Base-by-base conservation (phyloP, 768 basidiomycete species). In the Agaricus subrufescens region DNA sequence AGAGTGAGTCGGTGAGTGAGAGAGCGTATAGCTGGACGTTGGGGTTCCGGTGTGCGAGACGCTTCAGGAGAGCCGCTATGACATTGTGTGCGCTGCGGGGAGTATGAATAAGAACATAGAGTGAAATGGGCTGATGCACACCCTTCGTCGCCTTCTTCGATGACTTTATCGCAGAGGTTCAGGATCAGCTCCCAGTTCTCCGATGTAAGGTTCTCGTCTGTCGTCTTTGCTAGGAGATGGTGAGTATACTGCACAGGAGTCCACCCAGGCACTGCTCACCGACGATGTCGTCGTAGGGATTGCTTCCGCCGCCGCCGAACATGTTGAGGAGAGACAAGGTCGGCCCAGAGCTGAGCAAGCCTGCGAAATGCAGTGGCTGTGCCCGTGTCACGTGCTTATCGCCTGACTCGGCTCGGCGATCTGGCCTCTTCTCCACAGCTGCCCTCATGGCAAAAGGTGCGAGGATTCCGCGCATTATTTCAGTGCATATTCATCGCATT, bases 181-280 rank as follows among this genome's bases (percentile, higher is more conserved):
- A 98, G 67, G 60, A 95, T 92, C 57, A 94, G 76, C 67, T 94
- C 94, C 97, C 97, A 99, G 71, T 97, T 91, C 74, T 97, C 96
- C 54, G 80, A 78, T 0, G 95, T 95, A 57, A 95, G 76, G 69
- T 94, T 94, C 81, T 98, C 97, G 69, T 95, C 93, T n/a, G 97
- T 99, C 34, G 96, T 90, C 73, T 97, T 96, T 64, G 72, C 95
- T 97, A 71, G 25, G 52, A 15, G 19, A 10, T 57, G 40, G 58
- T 59, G 29, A 54, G 46, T 50, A 54, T 27, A 46, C 31, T 12
- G 5, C 38, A 46, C 30, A 27, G 50, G 43, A 54, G 39, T 30
- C 19, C n/a, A 45, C 45, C 27, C 31, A 15, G 14, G 15, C 2
- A 19, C 12, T 42, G 84, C 91, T 68, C 61, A 94, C 94, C 82